Evolutionary conservation across 805 yeast genomes (phyloP).

Genomic region (Huiozyma sinensis): DNA sequence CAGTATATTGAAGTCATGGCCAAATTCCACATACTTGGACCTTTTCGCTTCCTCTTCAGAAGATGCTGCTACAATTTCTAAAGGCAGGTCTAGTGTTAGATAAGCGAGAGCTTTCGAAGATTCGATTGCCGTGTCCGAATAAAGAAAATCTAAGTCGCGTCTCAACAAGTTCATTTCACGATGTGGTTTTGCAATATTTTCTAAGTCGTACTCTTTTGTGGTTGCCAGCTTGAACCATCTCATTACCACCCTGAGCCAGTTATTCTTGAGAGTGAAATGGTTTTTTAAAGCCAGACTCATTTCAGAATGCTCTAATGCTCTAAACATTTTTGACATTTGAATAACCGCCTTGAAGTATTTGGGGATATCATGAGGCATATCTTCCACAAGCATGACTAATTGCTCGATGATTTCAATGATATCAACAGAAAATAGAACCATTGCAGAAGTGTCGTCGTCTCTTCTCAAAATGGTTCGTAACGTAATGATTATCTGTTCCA

Average conservation of each 20-base stretch:
- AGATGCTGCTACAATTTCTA: constrained; percentile 49
- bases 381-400: constrained; percentile 19
- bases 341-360: constrained; percentile 26
- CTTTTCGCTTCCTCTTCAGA: constrained; percentile 42
- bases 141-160: constrained; percentile 38
- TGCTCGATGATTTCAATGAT: constrained; percentile 28
- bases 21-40: constrained; percentile 51
- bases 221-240: constrained; percentile 49
- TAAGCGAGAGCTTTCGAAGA: constrained; percentile 48
- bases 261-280: constrained; percentile 39
- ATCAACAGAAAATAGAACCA: constrained; percentile 28
- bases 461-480: constrained; percentile 31
- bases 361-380: constrained; percentile 15
- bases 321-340: constrained; percentile 26
- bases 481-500: constrained; percentile 42
- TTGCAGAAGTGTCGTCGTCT: constrained; percentile 24
- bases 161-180: constrained; percentile 27
- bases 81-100: constrained; percentile 43
- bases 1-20: constrained; percentile 58
- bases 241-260: constrained; percentile 35
- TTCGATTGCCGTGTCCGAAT: constrained; percentile 54
- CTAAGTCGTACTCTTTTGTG: constrained; percentile 29
- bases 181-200: constrained; percentile 25
- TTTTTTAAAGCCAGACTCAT: constrained; percentile 26
- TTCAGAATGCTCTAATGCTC: constrained; percentile 24